A percentile compares a stretch with the other conserved stretches of the same genome.
These are phyloP conservation scores for Diaporthe citrichinensis DNA, from an alignment of 2,329 filamentous ascomycete species.

Conservation along the genomic window DNA sequence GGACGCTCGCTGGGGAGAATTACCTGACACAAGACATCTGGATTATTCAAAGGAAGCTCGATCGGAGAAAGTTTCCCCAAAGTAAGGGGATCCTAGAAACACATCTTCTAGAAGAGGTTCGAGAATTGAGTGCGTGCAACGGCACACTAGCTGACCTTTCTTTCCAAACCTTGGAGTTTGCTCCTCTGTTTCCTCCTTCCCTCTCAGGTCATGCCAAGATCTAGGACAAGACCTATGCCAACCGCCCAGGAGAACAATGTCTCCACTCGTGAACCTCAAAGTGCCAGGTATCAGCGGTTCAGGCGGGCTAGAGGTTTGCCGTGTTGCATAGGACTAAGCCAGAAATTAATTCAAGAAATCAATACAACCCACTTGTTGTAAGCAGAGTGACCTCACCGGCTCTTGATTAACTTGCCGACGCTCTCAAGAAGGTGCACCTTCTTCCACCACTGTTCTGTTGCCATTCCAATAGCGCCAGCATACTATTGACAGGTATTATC, in stretches of 20 bases:
- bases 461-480: conserved; percentile 1
- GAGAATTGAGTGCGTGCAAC: not conserved
- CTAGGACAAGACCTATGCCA: not conserved
- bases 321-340: not conserved
- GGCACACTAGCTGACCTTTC: not conserved
- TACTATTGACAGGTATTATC: not conserved
- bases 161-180: no score
- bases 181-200: conserved; percentile 16
- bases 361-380: not conserved
- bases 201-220: conserved; percentile 10
- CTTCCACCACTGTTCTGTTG: not conserved
- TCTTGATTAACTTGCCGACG: not conserved
- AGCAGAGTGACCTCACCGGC: not conserved
- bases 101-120: not conserved
- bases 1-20: no score
- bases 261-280: not conserved
- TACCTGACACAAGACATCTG: not conserved
- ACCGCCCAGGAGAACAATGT: not conserved
- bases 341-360: not conserved
- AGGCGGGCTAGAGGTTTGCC: not conserved
- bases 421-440: no score
- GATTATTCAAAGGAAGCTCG: not conserved
- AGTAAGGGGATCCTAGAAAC: not conserved
- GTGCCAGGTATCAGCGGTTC: not conserved
- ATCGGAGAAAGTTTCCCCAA: not conserved